phyloP scores from a whole-genome alignment of 768 basidiomycete genomes.

The Lyophyllum atratum region DNA sequence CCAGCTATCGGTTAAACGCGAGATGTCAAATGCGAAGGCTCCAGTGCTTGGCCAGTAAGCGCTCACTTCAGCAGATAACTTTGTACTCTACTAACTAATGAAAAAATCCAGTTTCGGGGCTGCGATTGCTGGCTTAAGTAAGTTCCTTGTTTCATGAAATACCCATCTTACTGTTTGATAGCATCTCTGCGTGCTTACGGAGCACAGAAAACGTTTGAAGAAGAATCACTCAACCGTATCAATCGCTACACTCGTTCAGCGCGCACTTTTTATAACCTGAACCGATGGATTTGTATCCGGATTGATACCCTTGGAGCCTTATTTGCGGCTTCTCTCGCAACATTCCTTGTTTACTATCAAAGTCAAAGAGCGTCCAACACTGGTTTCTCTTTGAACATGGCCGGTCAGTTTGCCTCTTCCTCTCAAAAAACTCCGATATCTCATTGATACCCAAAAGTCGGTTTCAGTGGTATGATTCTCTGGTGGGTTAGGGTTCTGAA shows the following conservation, averaged over 20 bases:
- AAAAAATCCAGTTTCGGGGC: conserved; percentile 50
- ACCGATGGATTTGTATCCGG: conserved; percentile 48
- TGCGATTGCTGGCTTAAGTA: conserved; percentile 58
- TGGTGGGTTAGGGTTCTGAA: conserved; percentile 46
- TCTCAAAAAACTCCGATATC: conserved; percentile 28
- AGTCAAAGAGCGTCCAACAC: conserved; percentile 41
- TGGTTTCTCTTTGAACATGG: conserved; percentile 60
- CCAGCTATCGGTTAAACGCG: conserved; percentile 49
- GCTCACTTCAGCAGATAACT: conserved; percentile 22
- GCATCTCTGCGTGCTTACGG: conserved; percentile 69
- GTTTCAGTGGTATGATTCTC: conserved; percentile 58
- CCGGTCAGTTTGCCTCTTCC: conserved; percentile 33
- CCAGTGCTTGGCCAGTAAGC: conserved; percentile 41
- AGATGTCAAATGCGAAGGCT: conserved; percentile 44
- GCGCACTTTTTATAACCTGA: conserved; percentile 54
- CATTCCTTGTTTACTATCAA: conserved; percentile 51
- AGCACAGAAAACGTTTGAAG: conserved; percentile 49
- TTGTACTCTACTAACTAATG: neutral
- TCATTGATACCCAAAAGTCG: conserved; percentile 31
- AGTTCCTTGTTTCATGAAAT: conserved; percentile 8
- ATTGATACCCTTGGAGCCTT: conserved; percentile 58
- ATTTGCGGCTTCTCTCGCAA: conserved; percentile 57
- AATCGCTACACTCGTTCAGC: conserved; percentile 52
- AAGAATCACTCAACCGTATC: conserved; percentile 49
- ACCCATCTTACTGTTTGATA: conserved; percentile 14